A percentile compares a stretch with the other conserved stretches of the same genome.
Evolutionary conservation across 305 asterid species (phyloP).

Genomic region (Rubia occidens): DNA sequence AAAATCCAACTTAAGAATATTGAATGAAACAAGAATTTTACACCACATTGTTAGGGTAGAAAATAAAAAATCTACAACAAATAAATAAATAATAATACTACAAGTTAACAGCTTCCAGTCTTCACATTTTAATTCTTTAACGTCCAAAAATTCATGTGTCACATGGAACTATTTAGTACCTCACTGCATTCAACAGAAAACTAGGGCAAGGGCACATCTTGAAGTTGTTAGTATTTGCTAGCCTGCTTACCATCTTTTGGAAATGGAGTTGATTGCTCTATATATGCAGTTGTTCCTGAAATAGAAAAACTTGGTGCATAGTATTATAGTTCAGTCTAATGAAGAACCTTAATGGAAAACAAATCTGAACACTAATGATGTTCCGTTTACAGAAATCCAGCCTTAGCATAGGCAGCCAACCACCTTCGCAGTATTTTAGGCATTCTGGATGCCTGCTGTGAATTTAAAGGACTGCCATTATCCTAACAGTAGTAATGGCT

Average conservation of each 20-base stretch:
- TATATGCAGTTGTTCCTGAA: conserved; percentile 86
- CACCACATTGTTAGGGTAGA: background rate
- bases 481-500: background rate
- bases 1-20: background rate
- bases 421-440: background rate
- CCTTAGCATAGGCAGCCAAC: background rate
- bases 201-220: background rate
- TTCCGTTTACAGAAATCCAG: background rate
- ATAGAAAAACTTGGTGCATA: conserved; percentile 17
- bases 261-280: conserved; percentile 89
- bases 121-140: background rate
- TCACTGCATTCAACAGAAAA: background rate
- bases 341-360: background rate
- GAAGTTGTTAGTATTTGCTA: conserved; percentile 26
- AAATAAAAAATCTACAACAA: background rate
- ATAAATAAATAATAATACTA: background rate
- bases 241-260: conserved; percentile 99
- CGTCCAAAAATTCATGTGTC: background rate
- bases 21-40: background rate
- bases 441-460: background rate
- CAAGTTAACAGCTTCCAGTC: background rate
- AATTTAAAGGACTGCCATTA: background rate
- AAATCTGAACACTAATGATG: background rate
- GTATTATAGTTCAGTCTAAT: conserved; percentile 13
- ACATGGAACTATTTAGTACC: background rate